These are phyloP conservation scores for Tinospora cordifolia DNA, from an alignment of 164 flowering plant species.

Conservation along the genomic window DNA sequence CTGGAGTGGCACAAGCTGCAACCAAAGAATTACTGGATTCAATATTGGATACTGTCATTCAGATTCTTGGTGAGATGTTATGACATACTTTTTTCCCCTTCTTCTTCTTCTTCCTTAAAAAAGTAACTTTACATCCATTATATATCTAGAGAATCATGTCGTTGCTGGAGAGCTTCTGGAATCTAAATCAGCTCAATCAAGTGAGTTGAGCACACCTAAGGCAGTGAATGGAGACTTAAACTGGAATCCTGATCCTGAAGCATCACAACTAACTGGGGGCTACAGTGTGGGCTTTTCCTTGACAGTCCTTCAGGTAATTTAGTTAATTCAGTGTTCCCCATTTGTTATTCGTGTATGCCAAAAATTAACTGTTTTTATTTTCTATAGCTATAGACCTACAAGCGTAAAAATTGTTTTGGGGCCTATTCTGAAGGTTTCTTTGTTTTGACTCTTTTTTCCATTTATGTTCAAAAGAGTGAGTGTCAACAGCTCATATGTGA, in stretches of 20 bases:
- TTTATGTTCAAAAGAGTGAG: conserved; percentile 59
- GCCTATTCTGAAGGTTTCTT: not conserved
- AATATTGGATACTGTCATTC: conserved; percentile 60
- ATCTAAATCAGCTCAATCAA: conserved; percentile 48
- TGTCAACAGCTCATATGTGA: conserved; percentile 99
- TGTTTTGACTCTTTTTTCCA: not conserved
- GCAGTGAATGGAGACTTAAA: conserved; percentile 48
- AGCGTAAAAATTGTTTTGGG: not conserved
- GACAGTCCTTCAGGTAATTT: conserved; percentile 80
- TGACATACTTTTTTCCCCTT: not conserved
- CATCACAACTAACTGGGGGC: conserved; percentile 85
- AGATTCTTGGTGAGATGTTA: conserved; percentile 67
- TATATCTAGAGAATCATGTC: conserved; percentile 80
- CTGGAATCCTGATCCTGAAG: conserved; percentile 78
- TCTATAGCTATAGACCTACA: not conserved
- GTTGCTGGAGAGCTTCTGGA: conserved; percentile 93
- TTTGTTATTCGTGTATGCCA: not conserved
- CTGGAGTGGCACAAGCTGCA: conserved; percentile 78
- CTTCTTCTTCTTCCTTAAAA: not conserved
- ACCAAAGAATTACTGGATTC: conserved; percentile 85
- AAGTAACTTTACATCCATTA: conserved; percentile 8
- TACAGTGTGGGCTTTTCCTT: conserved; percentile 85
- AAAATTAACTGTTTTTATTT: not conserved
- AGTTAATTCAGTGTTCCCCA: not conserved
- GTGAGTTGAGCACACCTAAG: conserved; percentile 62